Evolutionary conservation across 495 filamentous ascomycete species (phyloP).

Genomic region (Aspergillus steynii): DNA sequence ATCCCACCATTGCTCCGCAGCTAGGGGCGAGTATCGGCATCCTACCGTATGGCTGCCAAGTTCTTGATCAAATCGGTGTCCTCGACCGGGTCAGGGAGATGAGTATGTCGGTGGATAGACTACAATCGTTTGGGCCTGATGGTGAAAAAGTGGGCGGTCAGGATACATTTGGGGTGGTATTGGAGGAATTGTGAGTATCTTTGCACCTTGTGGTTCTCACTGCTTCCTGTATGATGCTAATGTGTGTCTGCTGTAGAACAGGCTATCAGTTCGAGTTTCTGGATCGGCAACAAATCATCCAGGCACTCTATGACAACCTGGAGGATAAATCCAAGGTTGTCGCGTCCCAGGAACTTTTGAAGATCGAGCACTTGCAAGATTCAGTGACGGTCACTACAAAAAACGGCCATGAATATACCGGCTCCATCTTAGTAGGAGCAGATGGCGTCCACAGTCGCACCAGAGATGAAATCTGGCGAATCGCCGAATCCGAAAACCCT

Average conservation of each 20-base stretch:
- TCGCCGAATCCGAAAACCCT: conserved; percentile 21
- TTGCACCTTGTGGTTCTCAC: background rate
- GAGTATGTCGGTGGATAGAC: background rate
- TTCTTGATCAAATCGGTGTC: conserved; percentile 51
- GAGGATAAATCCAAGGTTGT: too few relatives aligned
- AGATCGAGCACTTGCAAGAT: conserved; percentile 25
- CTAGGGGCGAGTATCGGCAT: conserved; percentile 44
- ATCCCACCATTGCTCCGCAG: conserved; percentile 35
- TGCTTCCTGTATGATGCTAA: too few relatives aligned
- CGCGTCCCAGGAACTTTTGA: conserved; percentile 21
- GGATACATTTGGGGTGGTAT: background rate
- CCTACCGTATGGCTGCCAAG: conserved; percentile 33
- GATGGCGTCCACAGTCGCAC: conserved; percentile 53
- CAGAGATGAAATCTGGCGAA: conserved; percentile 38
- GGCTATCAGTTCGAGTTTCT: too few relatives aligned
- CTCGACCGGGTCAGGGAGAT: conserved; percentile 22
- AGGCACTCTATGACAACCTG: too few relatives aligned
- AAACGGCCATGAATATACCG: conserved; percentile 40
- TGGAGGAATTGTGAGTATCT: background rate
- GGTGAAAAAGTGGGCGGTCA: background rate
- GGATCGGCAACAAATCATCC: too few relatives aligned
- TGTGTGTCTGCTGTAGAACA: too few relatives aligned
- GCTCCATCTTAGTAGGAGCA: conserved; percentile 48
- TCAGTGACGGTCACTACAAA: conserved; percentile 31
- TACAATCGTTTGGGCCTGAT: background rate